Conservation (phyloP, 495 filamentous ascomycete genomes). For the Cryomyces minteri region DNA sequence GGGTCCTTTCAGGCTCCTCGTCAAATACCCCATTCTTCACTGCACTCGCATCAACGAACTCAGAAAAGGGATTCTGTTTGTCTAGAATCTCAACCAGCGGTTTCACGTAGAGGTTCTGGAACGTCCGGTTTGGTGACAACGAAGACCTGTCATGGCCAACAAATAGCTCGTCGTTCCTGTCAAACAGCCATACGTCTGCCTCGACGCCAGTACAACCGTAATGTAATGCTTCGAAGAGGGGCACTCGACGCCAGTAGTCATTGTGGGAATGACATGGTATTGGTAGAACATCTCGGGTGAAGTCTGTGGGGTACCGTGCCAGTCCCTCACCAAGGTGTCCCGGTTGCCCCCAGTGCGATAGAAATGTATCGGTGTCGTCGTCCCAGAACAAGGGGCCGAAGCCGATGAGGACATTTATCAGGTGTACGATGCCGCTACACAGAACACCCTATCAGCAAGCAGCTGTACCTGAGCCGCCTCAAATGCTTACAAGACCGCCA, state of each 20-base stretch:
- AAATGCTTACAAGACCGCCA: neutral
- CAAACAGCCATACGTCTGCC: conserved; percentile 75
- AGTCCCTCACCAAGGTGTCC: conserved; percentile 28
- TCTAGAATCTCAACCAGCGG: conserved; percentile 17
- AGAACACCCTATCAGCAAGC: neutral
- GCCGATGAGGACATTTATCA: conserved; percentile 30
- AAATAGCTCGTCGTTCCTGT: conserved; percentile 34
- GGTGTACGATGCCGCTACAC: conserved; percentile 16
- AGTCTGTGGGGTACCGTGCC: conserved; percentile 54
- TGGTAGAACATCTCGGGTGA: conserved; percentile 50
- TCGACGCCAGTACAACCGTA: conserved; percentile 57
- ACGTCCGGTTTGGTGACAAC: conserved; percentile 15
- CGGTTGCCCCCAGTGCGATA: conserved; percentile 34
- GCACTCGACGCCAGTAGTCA: conserved; percentile 72
- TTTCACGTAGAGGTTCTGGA: conserved; percentile 17
- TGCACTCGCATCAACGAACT: conserved; percentile 1
- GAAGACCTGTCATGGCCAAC: conserved; percentile 17
- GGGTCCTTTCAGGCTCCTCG: conserved; percentile 11
- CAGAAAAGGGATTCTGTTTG: conserved; percentile 9
- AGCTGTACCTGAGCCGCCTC: too few species aligned
- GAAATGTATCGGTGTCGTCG: conserved; percentile 32
- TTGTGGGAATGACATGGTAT: conserved; percentile 70
- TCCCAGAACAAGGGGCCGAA: conserved; percentile 36
- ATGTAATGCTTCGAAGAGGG: conserved; percentile 47
- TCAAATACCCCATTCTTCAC: conserved; percentile 16